A percentile compares a stretch with the other conserved stretches of the same genome.
Evolutionary conservation across 208 protist genomes (phyloP).

Genomic region (Tritrichomonas foetus): DNA sequence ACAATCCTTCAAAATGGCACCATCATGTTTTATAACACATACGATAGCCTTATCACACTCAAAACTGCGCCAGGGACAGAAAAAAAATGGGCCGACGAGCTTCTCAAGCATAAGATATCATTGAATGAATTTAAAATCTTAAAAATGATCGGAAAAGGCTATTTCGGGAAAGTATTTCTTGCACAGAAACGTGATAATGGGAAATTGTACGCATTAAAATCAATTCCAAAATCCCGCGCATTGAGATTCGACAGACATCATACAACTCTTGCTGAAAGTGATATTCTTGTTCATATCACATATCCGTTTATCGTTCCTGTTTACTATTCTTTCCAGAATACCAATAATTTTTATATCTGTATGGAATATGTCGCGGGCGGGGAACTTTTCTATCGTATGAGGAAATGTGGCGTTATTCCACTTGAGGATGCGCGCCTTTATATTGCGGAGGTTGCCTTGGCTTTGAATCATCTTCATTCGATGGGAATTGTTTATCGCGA

Average conservation of each 20-base stretch:
- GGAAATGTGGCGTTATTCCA: not conserved
- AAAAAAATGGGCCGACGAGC: too few species aligned
- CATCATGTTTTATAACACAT: too few species aligned
- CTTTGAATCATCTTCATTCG: not conserved
- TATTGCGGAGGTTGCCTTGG: not conserved
- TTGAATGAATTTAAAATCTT: not conserved
- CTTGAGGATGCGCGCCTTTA: not conserved
- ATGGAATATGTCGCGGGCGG: not conserved
- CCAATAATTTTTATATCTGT: not conserved
- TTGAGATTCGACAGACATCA: too few species aligned
- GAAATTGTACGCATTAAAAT: not conserved
- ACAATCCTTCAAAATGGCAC: too few species aligned
- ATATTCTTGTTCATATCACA: not conserved
- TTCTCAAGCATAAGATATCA: too few species aligned
- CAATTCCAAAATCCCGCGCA: too few species aligned
- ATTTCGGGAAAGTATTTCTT: not conserved
- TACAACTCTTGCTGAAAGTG: not conserved
- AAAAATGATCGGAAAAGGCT: not conserved
- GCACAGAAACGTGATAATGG: not conserved
- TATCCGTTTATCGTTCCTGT: not conserved
- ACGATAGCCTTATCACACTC: too few species aligned
- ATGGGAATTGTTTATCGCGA: slow-evolving; percentile 8
- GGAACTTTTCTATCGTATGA: not conserved
- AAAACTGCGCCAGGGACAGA: too few species aligned
- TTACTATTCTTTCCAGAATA: not conserved